These are phyloP conservation scores for Xylaria curta DNA, from an alignment of 495 filamentous ascomycete genomes.

Conservation along the genomic window DNA sequence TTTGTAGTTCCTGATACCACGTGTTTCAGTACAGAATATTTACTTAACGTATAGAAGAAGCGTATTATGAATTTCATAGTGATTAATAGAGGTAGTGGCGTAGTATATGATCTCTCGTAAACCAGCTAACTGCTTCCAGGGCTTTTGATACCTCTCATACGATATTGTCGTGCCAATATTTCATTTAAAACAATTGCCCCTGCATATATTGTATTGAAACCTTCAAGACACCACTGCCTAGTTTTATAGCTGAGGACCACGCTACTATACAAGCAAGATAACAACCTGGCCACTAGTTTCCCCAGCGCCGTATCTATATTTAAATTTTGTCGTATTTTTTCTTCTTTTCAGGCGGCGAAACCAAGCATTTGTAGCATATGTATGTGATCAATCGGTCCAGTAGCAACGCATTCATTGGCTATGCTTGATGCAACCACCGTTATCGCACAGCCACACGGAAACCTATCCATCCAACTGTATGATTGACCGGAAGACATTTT, in stretches of 20 bases:
- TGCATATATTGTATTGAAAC: neutral
- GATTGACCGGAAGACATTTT: neutral
- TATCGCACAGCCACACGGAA: constrained; percentile 11
- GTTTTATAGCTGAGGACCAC: neutral
- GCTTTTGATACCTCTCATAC: neutral
- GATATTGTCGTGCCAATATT: neutral
- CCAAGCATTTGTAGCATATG: neutral
- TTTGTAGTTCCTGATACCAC: neutral
- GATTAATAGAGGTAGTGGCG: neutral
- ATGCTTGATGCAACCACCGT: neutral
- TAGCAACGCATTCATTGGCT: neutral
- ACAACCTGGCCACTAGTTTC: neutral
- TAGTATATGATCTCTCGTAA: neutral
- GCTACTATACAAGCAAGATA: neutral
- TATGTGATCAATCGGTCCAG: neutral
- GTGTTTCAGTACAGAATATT: neutral
- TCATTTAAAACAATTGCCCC: neutral
- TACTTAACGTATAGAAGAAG: neutral
- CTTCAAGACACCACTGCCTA: neutral
- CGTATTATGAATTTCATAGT: neutral
- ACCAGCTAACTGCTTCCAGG: neutral
- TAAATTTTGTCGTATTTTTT: neutral
- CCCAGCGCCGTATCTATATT: constrained; percentile 8
- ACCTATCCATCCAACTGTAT: neutral
- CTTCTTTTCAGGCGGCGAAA: neutral